Evolutionary conservation across 2,329 filamentous ascomycete genomes (phyloP).

Genomic region (Penicillium sp.): DNA sequence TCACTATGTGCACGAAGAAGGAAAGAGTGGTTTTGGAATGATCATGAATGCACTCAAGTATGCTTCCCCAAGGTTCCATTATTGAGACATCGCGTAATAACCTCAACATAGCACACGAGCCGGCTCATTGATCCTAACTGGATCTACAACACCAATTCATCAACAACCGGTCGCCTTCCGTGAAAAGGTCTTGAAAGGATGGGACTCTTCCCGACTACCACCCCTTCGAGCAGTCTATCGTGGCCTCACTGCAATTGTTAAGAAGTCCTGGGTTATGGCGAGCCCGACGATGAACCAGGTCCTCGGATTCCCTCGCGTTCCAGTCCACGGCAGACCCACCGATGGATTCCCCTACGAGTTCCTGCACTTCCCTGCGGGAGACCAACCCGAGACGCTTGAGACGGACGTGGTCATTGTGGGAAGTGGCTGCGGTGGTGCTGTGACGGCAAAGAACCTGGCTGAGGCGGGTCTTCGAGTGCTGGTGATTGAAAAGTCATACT

Average conservation of each 20-base stretch:
- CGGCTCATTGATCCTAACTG: constrained; percentile 64
- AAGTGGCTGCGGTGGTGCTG: constrained; percentile 83
- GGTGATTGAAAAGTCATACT: constrained; percentile 82
- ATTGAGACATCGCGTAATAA: constrained; percentile 4
- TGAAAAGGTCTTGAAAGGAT: constrained; percentile 59
- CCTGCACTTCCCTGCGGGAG: constrained; percentile 61
- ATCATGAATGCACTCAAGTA: constrained; percentile 62
- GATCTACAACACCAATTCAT: constrained; percentile 61
- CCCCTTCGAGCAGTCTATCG: constrained; percentile 58
- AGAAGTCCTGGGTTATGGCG: constrained; percentile 59
- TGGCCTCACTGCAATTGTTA: constrained; percentile 57
- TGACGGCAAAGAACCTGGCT: constrained; percentile 79
- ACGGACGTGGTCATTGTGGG: constrained; percentile 86
- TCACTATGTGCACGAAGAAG: constrained; percentile 56
- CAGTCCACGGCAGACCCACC: constrained; percentile 58
- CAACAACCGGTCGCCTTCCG: constrained; percentile 61
- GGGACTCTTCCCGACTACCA: constrained; percentile 60
- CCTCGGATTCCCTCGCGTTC: constrained; percentile 61
- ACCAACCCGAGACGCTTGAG: constrained; percentile 66
- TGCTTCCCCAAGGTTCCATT: constrained; percentile 21
- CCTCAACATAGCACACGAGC: constrained; percentile 54
- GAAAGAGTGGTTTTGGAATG: constrained; percentile 56
- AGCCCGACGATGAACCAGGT: constrained; percentile 58
- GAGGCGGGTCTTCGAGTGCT: constrained; percentile 77
- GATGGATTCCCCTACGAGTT: constrained; percentile 63